Percentiles rank a stretch among this genome's conserved stretches.
Conservation (phyloP, 805 yeast genomes). For the Candida nonsorbophila region DNA sequence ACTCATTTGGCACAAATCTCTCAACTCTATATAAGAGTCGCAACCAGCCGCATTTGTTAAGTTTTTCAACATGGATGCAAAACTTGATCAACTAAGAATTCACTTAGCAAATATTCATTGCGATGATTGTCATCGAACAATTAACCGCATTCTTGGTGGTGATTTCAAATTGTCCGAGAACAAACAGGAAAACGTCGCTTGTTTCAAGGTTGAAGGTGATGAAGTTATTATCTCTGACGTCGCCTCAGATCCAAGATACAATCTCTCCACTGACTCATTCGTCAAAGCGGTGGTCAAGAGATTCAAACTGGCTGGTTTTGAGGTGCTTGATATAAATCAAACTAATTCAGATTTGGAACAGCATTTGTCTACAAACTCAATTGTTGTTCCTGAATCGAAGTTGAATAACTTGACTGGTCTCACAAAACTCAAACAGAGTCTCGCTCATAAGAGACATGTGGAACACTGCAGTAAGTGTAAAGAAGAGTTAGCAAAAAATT, state of each 20-base stretch:
- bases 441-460: conserved; percentile 32
- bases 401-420: too few relatives aligned
- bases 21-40: conserved; percentile 2
- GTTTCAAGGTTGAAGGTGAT: background rate
- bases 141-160: conserved; percentile 12
- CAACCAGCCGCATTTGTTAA: too few relatives aligned
- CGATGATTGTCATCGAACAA: conserved; percentile 41
- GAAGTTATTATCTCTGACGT: conserved; percentile 1
- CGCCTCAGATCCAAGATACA: too few relatives aligned
- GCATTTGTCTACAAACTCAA: too few relatives aligned
- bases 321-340: too few relatives aligned
- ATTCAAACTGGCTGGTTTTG: conserved; percentile 33
- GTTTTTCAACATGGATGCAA: too few relatives aligned
- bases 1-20: conserved; percentile 7
- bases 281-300: conserved; percentile 18
- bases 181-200: too few relatives aligned
- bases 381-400: too few relatives aligned
- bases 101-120: conserved; percentile 51
- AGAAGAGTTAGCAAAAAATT: conserved; percentile 11
- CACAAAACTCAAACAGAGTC: too few relatives aligned
- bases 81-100: conserved; percentile 12
- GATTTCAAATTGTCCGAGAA: conserved; percentile 4
- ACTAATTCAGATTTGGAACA: too few relatives aligned
- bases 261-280: too few relatives aligned
- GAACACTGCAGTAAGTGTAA: conserved; percentile 40